Evolutionary conservation across 805 yeast genomes (phyloP), one percentile per base, ranked within the genome.

Genomic region (Kregervanrija pseudodelftensis): DNA sequence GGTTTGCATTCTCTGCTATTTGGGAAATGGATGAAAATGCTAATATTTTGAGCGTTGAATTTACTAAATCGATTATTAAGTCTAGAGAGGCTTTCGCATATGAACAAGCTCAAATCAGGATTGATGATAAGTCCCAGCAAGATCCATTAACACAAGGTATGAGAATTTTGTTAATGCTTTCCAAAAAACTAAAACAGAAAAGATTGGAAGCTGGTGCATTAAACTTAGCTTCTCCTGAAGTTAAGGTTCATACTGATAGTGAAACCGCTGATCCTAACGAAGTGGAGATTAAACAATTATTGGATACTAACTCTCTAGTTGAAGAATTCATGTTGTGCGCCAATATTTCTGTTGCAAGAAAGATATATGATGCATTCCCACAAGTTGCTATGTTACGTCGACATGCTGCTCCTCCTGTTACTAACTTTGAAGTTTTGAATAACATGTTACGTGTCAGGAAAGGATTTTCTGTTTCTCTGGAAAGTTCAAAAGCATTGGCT

Each of bases 321-420:
- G 99, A 93, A 64, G 99, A 93, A 66, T 93, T 93, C 66, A 93
- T 93, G 99, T 75, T 93, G 74, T 73, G 95, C 53, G 99, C 98
- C 42, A 93, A 93, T 61, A 91, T 91, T 43, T 83, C 95, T 7
- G 99, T 93, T 17, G 99, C 99, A 3, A 76, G 85, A 58, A 88
- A 86, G 64, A 93, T 93, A 39, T 87, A 80, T 65, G 95, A 88
- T 41, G 82, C 95, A 3, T 90, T 82, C 61, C 99, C 99, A 5
- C 99, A 93, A 64, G 90, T 96, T 4, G 99, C 99, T 8, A 88
- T 93, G 97, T 70, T 93, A 48, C 84, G 99, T 76, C 82, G 99
- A 59, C 99, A 93, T 63, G 95, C 90, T 9, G 77, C 96, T n/a
- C 99, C 99, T 14, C 97, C 98, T 16, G 80, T 89, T 1, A 81